These are phyloP conservation scores for Dichotomocladium elegans DNA, from an alignment of 371 early-diverging fungal species.

Conservation along the genomic window DNA sequence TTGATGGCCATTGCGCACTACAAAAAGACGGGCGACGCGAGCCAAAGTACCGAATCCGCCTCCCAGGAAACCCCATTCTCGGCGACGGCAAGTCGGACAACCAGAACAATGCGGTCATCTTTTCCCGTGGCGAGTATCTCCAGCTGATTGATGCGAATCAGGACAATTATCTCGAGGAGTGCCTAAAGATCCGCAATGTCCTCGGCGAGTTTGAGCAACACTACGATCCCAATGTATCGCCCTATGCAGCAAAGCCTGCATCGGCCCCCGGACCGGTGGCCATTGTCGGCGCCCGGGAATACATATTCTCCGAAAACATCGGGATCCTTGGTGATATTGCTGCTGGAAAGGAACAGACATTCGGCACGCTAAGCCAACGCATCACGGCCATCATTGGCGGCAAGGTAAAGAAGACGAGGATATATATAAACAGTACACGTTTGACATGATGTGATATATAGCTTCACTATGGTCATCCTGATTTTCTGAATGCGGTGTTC, in stretches of 20 bases:
- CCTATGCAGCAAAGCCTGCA: conserved; percentile 54
- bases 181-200: conserved; percentile 82
- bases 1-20: conserved; percentile 72
- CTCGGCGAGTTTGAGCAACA: conserved; percentile 84
- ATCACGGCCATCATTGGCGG: conserved; percentile 85
- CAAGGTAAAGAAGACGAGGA: conserved; percentile 29
- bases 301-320: conserved; percentile 86
- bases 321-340: conserved; percentile 89
- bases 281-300: conserved; percentile 91
- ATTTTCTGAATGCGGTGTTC: conserved; percentile 85
- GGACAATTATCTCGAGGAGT: conserved; percentile 89
- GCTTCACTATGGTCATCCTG: conserved; percentile 91
- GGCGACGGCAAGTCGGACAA: conserved; percentile 95
- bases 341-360: conserved; percentile 88
- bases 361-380: conserved; percentile 86
- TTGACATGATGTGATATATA: too few species aligned
- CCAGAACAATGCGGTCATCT: conserved; percentile 83
- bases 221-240: conserved; percentile 47
- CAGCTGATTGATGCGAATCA: conserved; percentile 91
- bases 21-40: conserved; percentile 56
- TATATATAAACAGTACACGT: too few species aligned
- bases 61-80: conserved; percentile 88
- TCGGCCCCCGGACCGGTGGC: conserved; percentile 71
- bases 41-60: conserved; percentile 71
- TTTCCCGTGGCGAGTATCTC: conserved; percentile 80